Evolutionary conservation across 169 alveolate genomes (phyloP).

Genomic region (Eimeria maxima): DNA sequence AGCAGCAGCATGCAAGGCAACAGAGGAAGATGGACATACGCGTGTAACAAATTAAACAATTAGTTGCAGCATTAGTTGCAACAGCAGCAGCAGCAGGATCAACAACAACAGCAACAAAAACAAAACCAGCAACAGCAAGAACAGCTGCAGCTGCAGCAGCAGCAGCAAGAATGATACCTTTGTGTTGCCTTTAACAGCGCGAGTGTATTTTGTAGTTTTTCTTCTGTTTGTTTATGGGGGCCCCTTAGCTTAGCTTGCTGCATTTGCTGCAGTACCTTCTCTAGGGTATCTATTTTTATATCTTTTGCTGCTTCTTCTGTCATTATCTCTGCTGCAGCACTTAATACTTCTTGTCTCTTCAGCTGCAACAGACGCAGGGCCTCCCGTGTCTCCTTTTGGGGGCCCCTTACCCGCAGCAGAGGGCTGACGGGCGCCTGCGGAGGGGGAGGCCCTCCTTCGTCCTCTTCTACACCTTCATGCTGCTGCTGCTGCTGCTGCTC

Average conservation of each 20-base stretch:
- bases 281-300: neutral
- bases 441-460: neutral
- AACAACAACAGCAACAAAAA: neutral
- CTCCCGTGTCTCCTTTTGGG: slow-evolving; percentile 9
- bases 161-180: neutral
- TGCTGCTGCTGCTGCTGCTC: neutral
- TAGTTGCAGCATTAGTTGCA: neutral
- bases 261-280: neutral
- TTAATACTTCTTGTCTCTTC: slow-evolving; percentile 32
- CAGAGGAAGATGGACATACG: neutral
- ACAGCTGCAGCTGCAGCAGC: neutral
- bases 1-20: neutral
- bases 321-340: neutral
- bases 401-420: neutral
- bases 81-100: neutral
- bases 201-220: neutral
- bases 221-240: neutral
- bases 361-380: slow-evolving; percentile 53
- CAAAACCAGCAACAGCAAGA: neutral
- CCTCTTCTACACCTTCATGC: neutral
- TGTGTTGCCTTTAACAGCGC: neutral
- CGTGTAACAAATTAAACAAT: neutral
- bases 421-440: neutral
- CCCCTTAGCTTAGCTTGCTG: neutral
- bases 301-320: slow-evolving; percentile 47